A percentile compares a stretch with the other conserved stretches of the same genome.
Conservation (phyloP, 148 eudicot species). For the Selenicereus undatus region DNA sequence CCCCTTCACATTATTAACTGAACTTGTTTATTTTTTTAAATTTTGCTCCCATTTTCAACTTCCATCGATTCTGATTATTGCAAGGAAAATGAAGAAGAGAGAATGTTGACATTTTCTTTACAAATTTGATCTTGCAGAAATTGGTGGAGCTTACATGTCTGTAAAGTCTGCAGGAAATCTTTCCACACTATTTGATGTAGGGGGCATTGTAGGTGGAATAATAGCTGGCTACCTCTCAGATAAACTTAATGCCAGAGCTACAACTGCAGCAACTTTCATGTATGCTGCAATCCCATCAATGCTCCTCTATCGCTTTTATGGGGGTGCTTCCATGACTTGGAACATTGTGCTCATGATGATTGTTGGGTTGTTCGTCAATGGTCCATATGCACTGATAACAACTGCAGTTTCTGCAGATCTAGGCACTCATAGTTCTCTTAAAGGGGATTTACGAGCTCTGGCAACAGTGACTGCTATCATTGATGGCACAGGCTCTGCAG, state of each 20-base stretch:
- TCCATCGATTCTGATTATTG: background rate
- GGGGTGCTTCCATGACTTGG: slow-evolving; percentile 50
- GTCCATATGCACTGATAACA: slow-evolving; percentile 95
- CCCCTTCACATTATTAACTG: background rate
- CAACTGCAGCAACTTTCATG: slow-evolving; percentile 86
- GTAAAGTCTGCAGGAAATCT: slow-evolving; percentile 94
- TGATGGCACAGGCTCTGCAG: slow-evolving; percentile 95
- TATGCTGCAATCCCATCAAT: slow-evolving; percentile 81
- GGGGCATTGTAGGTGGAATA: slow-evolving; percentile 91
- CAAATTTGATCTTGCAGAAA: slow-evolving; percentile 47
- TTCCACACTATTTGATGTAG: slow-evolving; percentile 89
- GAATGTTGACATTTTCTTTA: background rate
- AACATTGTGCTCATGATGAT: slow-evolving; percentile 88
- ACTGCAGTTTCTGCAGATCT: slow-evolving; percentile 98
- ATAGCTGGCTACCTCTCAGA: slow-evolving; percentile 90
- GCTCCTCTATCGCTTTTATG: slow-evolving; percentile 72
- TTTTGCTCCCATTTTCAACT: background rate
- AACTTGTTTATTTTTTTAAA: background rate
- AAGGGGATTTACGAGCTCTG: slow-evolving; percentile 85
- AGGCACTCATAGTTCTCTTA: slow-evolving; percentile 86
- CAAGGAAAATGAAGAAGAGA: background rate
- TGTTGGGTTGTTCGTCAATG: slow-evolving; percentile 79
- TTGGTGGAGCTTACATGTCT: slow-evolving; percentile 75
- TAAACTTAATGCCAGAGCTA: slow-evolving; percentile 82
- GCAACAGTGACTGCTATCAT: slow-evolving; percentile 98